Percentiles rank a stretch among this genome's conserved stretches.
phyloP scores from a whole-genome alignment of 2,329 filamentous ascomycete genomes.

The Pochonia chlamydosporia region DNA sequence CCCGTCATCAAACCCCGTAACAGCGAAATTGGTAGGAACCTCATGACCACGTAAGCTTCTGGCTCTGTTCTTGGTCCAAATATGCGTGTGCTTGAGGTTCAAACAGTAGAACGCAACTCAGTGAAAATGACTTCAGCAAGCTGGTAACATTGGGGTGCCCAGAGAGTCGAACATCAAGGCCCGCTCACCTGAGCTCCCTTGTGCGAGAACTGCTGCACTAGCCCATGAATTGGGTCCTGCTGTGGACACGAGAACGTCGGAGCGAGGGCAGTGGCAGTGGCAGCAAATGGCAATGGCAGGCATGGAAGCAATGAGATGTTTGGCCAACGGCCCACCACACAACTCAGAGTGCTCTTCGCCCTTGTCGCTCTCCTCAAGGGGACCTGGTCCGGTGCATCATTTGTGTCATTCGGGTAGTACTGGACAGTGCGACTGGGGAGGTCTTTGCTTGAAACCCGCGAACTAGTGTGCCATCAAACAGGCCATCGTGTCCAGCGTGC shows the following conservation, averaged over 20 bases:
- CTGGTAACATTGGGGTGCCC: not conserved
- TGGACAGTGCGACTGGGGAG: not conserved
- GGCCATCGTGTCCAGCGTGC: not conserved
- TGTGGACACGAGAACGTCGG: not conserved
- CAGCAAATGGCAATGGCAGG: no score
- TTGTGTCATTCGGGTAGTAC: not conserved
- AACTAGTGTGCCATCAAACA: not conserved
- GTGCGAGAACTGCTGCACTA: not conserved
- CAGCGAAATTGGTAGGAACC: no score
- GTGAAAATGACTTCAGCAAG: no score
- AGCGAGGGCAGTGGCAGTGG: not conserved
- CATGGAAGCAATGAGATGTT: not conserved
- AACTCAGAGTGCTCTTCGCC: not conserved
- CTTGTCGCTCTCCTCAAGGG: not conserved
- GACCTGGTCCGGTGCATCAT: not conserved
- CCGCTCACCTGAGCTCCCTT: not conserved
- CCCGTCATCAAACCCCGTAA: no score
- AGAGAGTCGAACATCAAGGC: not conserved
- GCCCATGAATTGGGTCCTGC: not conserved
- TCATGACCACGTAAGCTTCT: no score
- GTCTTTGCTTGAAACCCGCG: not conserved
- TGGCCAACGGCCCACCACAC: no score
- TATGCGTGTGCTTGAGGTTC: no score
- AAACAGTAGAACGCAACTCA: no score
- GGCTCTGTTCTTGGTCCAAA: no score